Base-by-base conservation (phyloP, 495 filamentous ascomycete species). In the Letharia columbiana region DNA sequence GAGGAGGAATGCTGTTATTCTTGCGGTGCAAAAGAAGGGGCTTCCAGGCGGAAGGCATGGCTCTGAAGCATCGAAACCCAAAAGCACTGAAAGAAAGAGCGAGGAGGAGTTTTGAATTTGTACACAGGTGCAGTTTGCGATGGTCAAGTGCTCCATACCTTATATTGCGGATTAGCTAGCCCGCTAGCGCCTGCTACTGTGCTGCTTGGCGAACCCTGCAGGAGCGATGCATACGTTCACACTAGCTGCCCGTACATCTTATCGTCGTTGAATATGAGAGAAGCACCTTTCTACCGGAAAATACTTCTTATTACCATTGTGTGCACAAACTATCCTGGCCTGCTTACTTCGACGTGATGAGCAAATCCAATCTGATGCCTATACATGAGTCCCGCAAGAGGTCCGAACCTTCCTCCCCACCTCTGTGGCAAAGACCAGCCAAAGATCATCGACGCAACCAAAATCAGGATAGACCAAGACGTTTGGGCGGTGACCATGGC, bases 11-110 rank as follows among this genome's bases (percentile, higher is more conserved):
- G 20, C 33, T 28, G 49, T 63, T 66, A 20, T 69, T 35, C 6
- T 68, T 66, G 10, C 68, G 62, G 31, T 39, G 62, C 37, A 74
- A 61, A 60, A 62, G 66, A 18, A 83, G 67, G 42, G 70, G 73
- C 49, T 73, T 73, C 80, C 80, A 83, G 70, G 58, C 64, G 52
- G 68, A 65, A 58, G 76, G 58, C 80, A 82, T 82, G 52, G 31
- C 54, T 72, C 35, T 50, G 13, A 18, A 50, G 45, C 23, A 44
- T 61, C 7, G 12, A 33, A 56, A 23, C 2, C 42, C 20, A n/a
- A 62, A 28, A 28, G 23, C 23, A 28, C 23, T 28, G 23, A 15
- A 18, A 18, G 9, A 12, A 6, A 35, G 28, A 9, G 1, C 13
- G 28, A 56, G 23, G 23, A 9, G 18, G 3, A 35, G 5, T 1